Conservation (phyloP, 2,329 filamentous ascomycete genomes). For the Cercospora canescens region DNA sequence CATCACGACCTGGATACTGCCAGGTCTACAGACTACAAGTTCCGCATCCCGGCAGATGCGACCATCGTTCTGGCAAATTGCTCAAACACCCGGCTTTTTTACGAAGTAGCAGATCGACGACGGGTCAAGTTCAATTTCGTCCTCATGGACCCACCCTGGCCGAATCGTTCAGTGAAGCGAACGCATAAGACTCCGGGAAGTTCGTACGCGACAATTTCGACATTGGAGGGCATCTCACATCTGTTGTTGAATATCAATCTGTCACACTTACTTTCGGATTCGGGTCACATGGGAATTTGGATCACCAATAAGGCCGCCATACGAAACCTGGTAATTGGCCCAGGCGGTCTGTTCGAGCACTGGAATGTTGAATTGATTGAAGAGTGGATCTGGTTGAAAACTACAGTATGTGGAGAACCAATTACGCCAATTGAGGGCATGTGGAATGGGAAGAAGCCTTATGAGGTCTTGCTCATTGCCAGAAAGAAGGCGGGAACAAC, state of each 20-base stretch:
- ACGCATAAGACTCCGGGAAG: slow-evolving; percentile 44
- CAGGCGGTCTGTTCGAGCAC: slow-evolving; percentile 60
- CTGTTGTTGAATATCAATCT: slow-evolving; percentile 49
- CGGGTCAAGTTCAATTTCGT: slow-evolving; percentile 64
- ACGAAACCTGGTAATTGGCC: slow-evolving; percentile 55
- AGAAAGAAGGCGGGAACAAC: slow-evolving; percentile 27
- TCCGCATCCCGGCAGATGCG: slow-evolving; percentile 50
- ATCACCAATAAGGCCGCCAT: slow-evolving; percentile 69
- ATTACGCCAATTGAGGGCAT: slow-evolving; percentile 59
- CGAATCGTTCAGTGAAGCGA: slow-evolving; percentile 71
- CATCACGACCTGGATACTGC: background rate
- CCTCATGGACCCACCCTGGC: slow-evolving; percentile 78
- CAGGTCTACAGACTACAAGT: slow-evolving; percentile 9
- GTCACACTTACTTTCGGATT: slow-evolving; percentile 51
- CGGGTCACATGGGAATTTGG: slow-evolving; percentile 70
- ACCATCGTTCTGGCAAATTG: slow-evolving; percentile 54
- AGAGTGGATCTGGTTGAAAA: slow-evolving; percentile 80
- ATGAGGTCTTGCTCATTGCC: slow-evolving; percentile 70
- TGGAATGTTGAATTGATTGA: slow-evolving; percentile 67
- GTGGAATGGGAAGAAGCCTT: slow-evolving; percentile 67
- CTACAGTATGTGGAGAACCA: slow-evolving; percentile 65
- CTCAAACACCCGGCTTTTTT: slow-evolving; percentile 37
- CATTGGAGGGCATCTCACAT: slow-evolving; percentile 43
- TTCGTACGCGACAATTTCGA: slow-evolving; percentile 43
- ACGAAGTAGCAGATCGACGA: slow-evolving; percentile 38